phyloP scores from a whole-genome alignment of 352 stramenopile genomes.

The Blastocystis sp. region DNA sequence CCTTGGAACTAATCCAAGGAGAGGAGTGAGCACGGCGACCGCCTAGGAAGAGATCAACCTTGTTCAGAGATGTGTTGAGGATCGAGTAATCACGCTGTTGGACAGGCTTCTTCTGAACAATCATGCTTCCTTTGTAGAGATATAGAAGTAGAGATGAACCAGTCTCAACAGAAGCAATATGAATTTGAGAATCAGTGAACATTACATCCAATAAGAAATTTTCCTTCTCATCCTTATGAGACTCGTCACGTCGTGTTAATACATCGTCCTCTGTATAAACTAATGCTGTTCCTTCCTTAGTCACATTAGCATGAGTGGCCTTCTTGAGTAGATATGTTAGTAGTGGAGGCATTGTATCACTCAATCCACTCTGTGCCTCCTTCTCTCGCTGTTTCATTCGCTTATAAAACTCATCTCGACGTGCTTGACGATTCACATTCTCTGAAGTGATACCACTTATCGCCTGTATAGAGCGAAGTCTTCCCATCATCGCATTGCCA shows the following conservation, averaged over 20 bases:
- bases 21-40: neutral
- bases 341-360: neutral
- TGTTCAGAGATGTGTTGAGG: slow-evolving; percentile 7
- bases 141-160: slow-evolving; percentile 52
- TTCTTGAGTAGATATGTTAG: slow-evolving; percentile 59
- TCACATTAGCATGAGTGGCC: neutral
- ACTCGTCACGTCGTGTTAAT: neutral
- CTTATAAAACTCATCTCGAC: slow-evolving; percentile 5
- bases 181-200: slow-evolving; percentile 59
- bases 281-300: neutral
- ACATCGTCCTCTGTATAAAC: slow-evolving; percentile 39
- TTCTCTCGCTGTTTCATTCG: slow-evolving; percentile 16
- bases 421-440: neutral
- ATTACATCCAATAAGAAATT: slow-evolving; percentile 47
- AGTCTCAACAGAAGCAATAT: slow-evolving; percentile 49
- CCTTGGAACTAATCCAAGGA: slow-evolving; percentile 6
- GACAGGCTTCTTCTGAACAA: neutral
- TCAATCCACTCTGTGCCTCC: neutral
- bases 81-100: slow-evolving; percentile 43
- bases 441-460: neutral
- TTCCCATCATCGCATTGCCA: neutral
- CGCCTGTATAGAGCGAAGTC: neutral
- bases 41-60: slow-evolving; percentile 36
- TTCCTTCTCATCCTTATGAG: slow-evolving; percentile 46
- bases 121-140: slow-evolving; percentile 52